phyloP scores from a whole-genome alignment of 1,284 basidiomycete genomes.

The Microbotryum scabiosae region DNA sequence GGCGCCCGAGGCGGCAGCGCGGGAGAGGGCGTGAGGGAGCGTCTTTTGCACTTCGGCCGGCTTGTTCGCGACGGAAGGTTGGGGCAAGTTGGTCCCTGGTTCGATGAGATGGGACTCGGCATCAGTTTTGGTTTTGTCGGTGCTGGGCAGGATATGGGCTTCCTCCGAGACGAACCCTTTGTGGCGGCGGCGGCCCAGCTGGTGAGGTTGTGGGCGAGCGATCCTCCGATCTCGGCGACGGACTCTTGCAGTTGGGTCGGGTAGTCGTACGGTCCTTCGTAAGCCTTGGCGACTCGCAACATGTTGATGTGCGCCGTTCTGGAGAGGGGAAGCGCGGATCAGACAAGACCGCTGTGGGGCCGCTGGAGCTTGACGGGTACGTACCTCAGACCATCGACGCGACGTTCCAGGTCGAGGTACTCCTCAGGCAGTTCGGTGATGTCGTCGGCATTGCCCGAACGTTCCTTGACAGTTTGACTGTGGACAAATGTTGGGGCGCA shows the following conservation, averaged over 20 bases:
- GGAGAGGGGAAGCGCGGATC: no score
- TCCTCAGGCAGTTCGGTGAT: conserved; percentile 91
- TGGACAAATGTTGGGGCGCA: neutral
- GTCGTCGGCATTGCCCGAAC: conserved; percentile 80
- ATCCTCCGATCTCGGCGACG: conserved; percentile 44
- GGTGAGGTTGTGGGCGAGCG: conserved; percentile 65
- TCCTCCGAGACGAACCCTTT: conserved; percentile 47
- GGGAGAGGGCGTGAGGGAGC: conserved; percentile 81
- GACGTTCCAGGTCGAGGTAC: conserved; percentile 88
- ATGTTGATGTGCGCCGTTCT: conserved; percentile 58
- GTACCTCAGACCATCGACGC: conserved; percentile 81
- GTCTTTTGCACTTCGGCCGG: conserved; percentile 57
- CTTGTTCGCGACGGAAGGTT: conserved; percentile 53
- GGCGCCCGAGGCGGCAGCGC: conserved; percentile 67
- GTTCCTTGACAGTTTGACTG: conserved; percentile 50
- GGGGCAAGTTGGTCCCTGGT: conserved; percentile 65
- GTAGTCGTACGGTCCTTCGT: conserved; percentile 81
- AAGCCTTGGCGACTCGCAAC: conserved; percentile 56
- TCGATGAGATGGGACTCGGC: no score
- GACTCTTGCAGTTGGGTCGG: conserved; percentile 49
- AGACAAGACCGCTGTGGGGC: no score
- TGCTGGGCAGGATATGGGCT: no score
- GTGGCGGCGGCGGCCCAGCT: conserved; percentile 82
- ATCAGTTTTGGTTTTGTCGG: no score
- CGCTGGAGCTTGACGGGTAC: conserved; percentile 19